phyloP scores from a whole-genome alignment of 2,329 filamentous ascomycete genomes.

The Tolypocladium tropicale region DNA sequence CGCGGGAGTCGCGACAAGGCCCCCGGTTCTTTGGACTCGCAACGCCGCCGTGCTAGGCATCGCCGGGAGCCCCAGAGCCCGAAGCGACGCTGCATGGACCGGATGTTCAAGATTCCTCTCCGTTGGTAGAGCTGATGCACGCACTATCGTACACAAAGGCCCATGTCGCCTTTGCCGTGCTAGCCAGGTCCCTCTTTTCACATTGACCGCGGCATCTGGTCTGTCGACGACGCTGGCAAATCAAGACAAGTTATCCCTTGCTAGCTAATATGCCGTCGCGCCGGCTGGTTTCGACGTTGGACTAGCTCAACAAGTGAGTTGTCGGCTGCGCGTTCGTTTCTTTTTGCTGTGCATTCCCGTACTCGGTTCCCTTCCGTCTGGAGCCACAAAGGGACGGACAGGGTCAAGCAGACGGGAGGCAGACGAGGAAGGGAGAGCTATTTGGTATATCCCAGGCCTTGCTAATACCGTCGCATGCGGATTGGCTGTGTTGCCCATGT shows the following conservation, averaged over 20 bases:
- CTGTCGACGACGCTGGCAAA: neutral
- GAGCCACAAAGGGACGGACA: neutral
- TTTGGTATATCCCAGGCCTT: neutral
- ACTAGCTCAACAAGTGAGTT: neutral
- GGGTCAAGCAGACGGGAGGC: neutral
- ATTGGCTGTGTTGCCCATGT: constrained; percentile 9
- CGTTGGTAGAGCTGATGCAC: neutral
- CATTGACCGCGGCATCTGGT: neutral
- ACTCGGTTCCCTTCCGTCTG: neutral
- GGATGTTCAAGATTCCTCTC: neutral
- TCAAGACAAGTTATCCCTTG: neutral
- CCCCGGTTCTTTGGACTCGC: neutral
- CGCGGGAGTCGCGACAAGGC: neutral
- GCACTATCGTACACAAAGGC: neutral
- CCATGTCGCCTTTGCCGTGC: neutral
- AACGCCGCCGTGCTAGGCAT: neutral
- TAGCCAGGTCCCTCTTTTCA: neutral
- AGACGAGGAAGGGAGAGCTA: neutral
- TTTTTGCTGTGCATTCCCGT: neutral
- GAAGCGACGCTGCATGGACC: neutral
- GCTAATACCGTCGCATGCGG: constrained; percentile 2
- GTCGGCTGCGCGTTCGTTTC: neutral
- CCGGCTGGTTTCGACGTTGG: neutral
- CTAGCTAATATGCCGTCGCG: neutral
- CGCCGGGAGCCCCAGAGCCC: neutral